Conservation (phyloP, 176 grass and related monocot species). For the Oryza australiensis region DNA sequence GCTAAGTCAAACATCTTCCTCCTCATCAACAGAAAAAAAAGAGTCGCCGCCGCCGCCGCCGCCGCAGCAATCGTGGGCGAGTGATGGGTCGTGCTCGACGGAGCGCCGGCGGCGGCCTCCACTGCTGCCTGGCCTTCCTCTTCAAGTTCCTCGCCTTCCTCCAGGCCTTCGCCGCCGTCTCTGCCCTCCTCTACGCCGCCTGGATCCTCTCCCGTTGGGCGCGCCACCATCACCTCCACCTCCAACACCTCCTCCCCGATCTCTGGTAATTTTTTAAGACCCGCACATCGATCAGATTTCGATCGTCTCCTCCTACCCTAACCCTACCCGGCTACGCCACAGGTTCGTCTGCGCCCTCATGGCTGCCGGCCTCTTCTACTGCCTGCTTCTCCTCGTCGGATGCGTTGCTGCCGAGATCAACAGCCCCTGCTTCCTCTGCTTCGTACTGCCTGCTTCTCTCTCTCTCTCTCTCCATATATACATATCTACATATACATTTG, state of each 20-base stretch:
- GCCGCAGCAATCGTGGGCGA: no score
- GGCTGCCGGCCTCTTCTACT: conserved; percentile 46
- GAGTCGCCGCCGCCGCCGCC: no score
- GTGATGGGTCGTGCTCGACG: conserved; percentile 29
- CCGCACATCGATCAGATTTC: no score
- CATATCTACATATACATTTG: no score
- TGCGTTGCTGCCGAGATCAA: conserved; percentile 60
- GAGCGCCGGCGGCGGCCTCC: background rate
- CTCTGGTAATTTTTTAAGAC: no score
- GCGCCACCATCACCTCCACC: conserved; percentile 39
- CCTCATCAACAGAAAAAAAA: no score
- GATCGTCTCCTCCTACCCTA: no score
- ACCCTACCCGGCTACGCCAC: background rate
- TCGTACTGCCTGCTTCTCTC: background rate
- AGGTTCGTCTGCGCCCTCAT: conserved; percentile 52
- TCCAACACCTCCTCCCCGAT: conserved; percentile 46
- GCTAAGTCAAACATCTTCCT: no score
- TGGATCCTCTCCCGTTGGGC: conserved; percentile 63
- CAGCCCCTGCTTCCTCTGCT: conserved; percentile 52
- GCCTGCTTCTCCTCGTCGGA: conserved; percentile 47
- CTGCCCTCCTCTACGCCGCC: conserved; percentile 47
- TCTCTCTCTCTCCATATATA: background rate
- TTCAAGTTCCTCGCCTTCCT: conserved; percentile 68
- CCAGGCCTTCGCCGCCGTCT: conserved; percentile 58
- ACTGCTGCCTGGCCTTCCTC: conserved; percentile 48